Base-by-base conservation (phyloP, 306 rosid species). In the Prunus salicina region DNA sequence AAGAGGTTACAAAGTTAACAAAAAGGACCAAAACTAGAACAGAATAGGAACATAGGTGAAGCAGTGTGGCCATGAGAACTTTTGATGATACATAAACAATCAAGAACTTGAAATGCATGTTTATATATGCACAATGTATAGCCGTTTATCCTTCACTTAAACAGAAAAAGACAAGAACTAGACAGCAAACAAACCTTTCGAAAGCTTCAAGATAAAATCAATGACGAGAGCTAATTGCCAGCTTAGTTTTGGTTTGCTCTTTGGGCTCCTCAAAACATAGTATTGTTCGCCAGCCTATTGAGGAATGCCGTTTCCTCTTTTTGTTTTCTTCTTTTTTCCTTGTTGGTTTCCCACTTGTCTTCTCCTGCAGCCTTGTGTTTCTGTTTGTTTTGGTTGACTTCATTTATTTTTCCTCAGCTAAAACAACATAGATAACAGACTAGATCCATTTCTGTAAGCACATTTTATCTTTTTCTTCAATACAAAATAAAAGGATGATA, bases 241-340 rank as follows among this genome's bases (percentile, higher is more conserved):
- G 55, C 52, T 13, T 51, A 63, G 18, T 19, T 74, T 25, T 25
- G n/a, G 49, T 20, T 63, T 74, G 11, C 32, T 51, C 15, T 63
- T 64, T 47, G 64, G 24, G 12, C 53, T 49, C 61, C 51, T 14
- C 64, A 27, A 8, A 71, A 63, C 78, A 72, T 79, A 27, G 82
- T 65, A 6, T 45, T 10, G 27, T 53, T 53, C 74, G 61, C 78
- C 60, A 3, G 22, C 69, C 32, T 45, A 73, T 73, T 50, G 41
- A 14, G 24, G 43, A 45, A 46, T 61, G 60, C 2, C 53, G 50
- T 19, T 18, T 51, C 34, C 24, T 14, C 24, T 3, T 0, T 0
- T 8, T 63, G 20, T 63, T 16, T 47, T 50, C 30, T 49, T 43
- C 3, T 12, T 18, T 25, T 46, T 14, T 25, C 50, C 50, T 51